Conservation (phyloP, 176 grass and related monocot genomes). For the Phoenix roebelenii region DNA sequence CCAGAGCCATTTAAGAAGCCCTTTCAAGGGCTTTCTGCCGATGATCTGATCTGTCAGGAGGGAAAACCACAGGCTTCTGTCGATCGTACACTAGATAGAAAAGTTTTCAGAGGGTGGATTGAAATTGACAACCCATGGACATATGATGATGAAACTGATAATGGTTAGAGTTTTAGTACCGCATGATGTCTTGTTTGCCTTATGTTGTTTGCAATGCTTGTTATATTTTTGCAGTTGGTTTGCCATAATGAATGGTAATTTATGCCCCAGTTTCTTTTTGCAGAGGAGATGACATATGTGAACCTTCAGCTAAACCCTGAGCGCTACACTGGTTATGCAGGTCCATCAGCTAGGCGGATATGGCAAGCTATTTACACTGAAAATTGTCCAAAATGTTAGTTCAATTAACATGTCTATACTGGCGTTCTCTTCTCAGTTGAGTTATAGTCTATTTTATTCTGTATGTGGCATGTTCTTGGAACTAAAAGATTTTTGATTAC, state of each 20-base stretch:
- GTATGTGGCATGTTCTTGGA: not conserved
- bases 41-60: slow-evolving; percentile 74
- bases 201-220: no score
- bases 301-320: slow-evolving; percentile 93
- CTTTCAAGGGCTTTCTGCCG: slow-evolving; percentile 32
- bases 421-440: no score
- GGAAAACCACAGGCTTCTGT: slow-evolving; percentile 80
- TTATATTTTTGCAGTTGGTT: no score
- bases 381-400: slow-evolving; percentile 94
- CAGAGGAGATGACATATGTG: slow-evolving; percentile 92
- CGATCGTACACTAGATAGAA: slow-evolving; percentile 84
- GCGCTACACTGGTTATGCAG: slow-evolving; percentile 91
- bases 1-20: slow-evolving; percentile 79
- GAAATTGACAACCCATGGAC: slow-evolving; percentile 98
- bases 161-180: slow-evolving; percentile 32
- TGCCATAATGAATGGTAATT: slow-evolving; percentile 1
- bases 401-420: not conserved
- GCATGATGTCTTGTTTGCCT: no score
- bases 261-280: slow-evolving; percentile 14
- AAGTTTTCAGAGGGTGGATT: slow-evolving; percentile 74
- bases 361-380: slow-evolving; percentile 96
- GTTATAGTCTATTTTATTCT: not conserved
- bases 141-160: slow-evolving; percentile 93
- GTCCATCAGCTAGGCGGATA: slow-evolving; percentile 77
- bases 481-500: no score